phyloP scores from a whole-genome alignment of 2,329 filamentous ascomycete species.

The Ophiostoma quercus region DNA sequence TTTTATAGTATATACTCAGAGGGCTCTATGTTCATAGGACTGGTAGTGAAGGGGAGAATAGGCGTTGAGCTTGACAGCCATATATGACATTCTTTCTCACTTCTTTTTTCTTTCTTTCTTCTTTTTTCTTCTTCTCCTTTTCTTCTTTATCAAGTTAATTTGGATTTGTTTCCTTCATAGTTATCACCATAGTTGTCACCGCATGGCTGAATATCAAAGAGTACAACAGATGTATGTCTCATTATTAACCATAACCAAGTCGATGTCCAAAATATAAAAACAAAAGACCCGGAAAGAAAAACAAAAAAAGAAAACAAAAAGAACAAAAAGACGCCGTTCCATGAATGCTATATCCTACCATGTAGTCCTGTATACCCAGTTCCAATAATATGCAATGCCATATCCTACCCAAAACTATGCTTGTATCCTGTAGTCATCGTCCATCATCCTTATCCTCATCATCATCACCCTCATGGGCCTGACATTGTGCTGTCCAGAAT shows the following conservation, averaged over 20 bases:
- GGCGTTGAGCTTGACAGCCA: too few relatives aligned
- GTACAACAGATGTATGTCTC: too few relatives aligned
- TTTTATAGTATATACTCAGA: too few relatives aligned
- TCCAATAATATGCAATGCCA: neutral
- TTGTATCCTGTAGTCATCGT: neutral
- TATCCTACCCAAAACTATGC: neutral
- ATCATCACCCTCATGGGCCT: slow-evolving; percentile 2
- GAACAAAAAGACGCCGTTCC: neutral
- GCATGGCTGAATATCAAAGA: too few relatives aligned
- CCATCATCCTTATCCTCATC: neutral
- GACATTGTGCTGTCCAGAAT: slow-evolving; percentile 66
- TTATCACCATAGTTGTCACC: too few relatives aligned
- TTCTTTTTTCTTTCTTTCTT: neutral
- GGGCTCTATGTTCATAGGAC: too few relatives aligned
- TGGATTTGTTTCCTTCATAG: neutral
- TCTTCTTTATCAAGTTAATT: neutral
- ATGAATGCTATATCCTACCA: neutral
- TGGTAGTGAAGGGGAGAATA: too few relatives aligned
- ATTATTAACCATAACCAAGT: neutral
- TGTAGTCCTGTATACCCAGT: neutral
- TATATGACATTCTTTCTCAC: neutral
- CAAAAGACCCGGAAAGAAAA: neutral
- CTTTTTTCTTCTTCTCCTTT: neutral
- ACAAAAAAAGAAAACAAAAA: neutral
- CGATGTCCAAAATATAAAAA: neutral